These are phyloP conservation scores for Vitis vinifera DNA, from an alignment of 164 flowering plant genomes.

Conservation along the genomic window ASM3070453v1 NC_081815.1:12313001-12313500, in stretches of 20 bases:
- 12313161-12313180: slow-evolving; percentile 80
- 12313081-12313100: slow-evolving; percentile 48
- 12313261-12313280: slow-evolving; percentile 46
- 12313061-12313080: slow-evolving; percentile 45
- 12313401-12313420: slow-evolving; percentile 42
- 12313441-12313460: slow-evolving; percentile 48
- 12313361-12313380: too few relatives aligned
- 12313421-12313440: slow-evolving; percentile 53
- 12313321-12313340: too few relatives aligned
- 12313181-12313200: slow-evolving; percentile 70
- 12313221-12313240: slow-evolving; percentile 62
- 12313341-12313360: too few relatives aligned
- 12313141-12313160: slow-evolving; percentile 72
- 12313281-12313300: slow-evolving; percentile 36
- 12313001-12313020: slow-evolving; percentile 64
- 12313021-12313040: slow-evolving; percentile 37
- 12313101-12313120: slow-evolving; percentile 65
- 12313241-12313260: slow-evolving; percentile 64
- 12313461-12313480: slow-evolving; percentile 61
- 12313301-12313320: neutral
- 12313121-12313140: slow-evolving; percentile 81
- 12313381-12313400: too few relatives aligned
- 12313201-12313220: slow-evolving; percentile 62
- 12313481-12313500: slow-evolving; percentile 61
- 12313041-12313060: slow-evolving; percentile 42